Base-by-base conservation (phyloP, 768 basidiomycete genomes). In the Hericium erinaceus region DNA sequence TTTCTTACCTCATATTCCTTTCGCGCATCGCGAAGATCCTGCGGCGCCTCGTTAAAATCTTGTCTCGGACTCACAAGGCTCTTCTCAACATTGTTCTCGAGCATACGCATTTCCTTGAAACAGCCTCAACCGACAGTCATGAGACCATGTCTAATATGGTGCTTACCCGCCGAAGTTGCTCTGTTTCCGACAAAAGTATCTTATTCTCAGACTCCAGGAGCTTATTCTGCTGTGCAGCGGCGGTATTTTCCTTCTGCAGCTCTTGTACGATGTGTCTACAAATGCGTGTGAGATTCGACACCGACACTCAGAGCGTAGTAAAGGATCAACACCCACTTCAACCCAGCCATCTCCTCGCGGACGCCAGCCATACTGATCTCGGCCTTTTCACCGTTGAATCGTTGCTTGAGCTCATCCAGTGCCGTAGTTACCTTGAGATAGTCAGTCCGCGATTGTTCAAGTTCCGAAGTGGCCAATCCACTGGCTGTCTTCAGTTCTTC, bases 261-360 rank as follows among this genome's bases (percentile, higher is more conserved):
- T 93, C 89, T 66, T 91, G 87, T 20, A 97, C 83, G 64, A 97
- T 91, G 65, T 92, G 86, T 70, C 89, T 91, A 16, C 54, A 52
- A 10, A 48, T 24, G 50, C 58, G 15, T 7, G 41, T 55, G 16
- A 38, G 7, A 46, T 33, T 12, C 26, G 20, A n/a, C 28, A 13
- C 39, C 44, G 20, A n/a, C 28, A 13, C 39, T 40, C 15, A 38
- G 15, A 46, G 13, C 16, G 5, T 46, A 9, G 20, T 46, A 41
- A 33, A 50, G 9, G 52, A 24, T 28, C 18, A 56, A 48, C 12
- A 68, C 77, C 24, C 67, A 91, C 89, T 94, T 94, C 41, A 95
- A 79, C 8, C 92, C 92, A 12, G 78, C 83, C 57, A 92, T 83
- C 70, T 94, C 91, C 57, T 89, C 86, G 16, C 69, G 66, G 24